Base-by-base conservation (phyloP, 495 filamentous ascomycete species). In the Penicillium pulvis region DNA sequence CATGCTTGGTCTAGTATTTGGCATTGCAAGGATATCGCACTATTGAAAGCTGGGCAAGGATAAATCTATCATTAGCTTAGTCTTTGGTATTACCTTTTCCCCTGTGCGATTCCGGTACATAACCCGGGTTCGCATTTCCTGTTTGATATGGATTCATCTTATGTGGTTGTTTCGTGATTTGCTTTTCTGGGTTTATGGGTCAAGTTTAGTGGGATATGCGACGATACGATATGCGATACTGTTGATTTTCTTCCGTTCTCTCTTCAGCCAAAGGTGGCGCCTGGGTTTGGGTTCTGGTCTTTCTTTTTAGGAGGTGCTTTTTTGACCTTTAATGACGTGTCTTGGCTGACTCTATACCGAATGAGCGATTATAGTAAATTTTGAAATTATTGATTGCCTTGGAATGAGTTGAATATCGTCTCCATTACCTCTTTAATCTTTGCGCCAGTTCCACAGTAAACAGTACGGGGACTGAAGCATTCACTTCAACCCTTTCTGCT, bases 401-500 rank as follows among this genome's bases (percentile, higher is more conserved):
- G 6, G 20, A 46, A 23, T 46, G 36, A 28, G 28, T 28, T 4
- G 12, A 41, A 41, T 14, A 41, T 12, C 4, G 36, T 41, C 42
- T 60, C 36, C 14, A 33, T 65, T 56, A 45, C 57, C 72, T 63
- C 66, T 78, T 79, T 31, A 80, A 66, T 59, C 73, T 67, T 55
- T 56, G 58, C 35, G 74, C 77, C 67, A 94, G 67, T 61, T 95
- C 92, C 58, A 96, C 81, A 1, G 94, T 97, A 71, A 97, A 96
- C 41, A 98, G 68, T 14, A 97, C 87, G 54, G 85, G 81, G 57
- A 81, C 84, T 8, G 82, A 82, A 31, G 90, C 86, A 65, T 83
- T 71, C 4, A 96, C 81, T 55, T 74, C 74, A 51, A 95, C 80
- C 9, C 66, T 60, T 10, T 83, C 75, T 48, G 76, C 77, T 35